Evolutionary conservation across 208 protist species (phyloP), one percentile per base, ranked within the genome.

Genomic region (Wallacemonas sp.): DNA sequence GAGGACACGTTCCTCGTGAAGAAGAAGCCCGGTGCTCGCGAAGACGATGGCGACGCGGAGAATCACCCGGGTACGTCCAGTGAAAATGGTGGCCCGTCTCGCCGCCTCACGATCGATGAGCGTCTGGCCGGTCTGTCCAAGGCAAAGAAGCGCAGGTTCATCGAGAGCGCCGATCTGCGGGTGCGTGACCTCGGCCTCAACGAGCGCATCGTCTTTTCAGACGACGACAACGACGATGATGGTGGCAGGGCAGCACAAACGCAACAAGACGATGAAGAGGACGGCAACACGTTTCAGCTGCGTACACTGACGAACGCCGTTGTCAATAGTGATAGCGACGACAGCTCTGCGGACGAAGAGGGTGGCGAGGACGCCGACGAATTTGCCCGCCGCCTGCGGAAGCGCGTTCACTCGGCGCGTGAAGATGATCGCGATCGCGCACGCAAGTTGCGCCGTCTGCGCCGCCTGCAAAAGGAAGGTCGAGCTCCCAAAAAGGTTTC

Each of bases 91-190:
- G 44, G 58, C 21, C 21, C 48, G 17, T 39, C 53, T n/a, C 71
- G 79, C 32, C 68, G 79, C 44, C 65, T 96, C 3, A 92, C 78
- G 9, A 61, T 71, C 6, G 78, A 90, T 3, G 90, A 96, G 73
- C 87, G 90, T 30, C 67, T 96, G n/a, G 86, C 90, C 1, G 90
- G 90, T 34, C 75, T 96, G 29, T 96, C 90, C 13, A 96, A 93
- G 70, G 78, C 79, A 33, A 96, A 93, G 76, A 64, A 78, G n/a
- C 73, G 84, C 0, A 83, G 80, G 59, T 84, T 81, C 53, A 76
- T 96, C 68, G 83, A 96, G 53, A 89, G 68, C 10, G 76, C 87
- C 3, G 87, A 96, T 50, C 62, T 96, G 24, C 87, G 87, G 13
- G 79, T 96, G 53, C 73, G 79, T 1, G 90, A 96, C 48, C 65